phyloP scores from a whole-genome alignment of 495 filamentous ascomycete species.

The Trichoderma virens region DNA sequence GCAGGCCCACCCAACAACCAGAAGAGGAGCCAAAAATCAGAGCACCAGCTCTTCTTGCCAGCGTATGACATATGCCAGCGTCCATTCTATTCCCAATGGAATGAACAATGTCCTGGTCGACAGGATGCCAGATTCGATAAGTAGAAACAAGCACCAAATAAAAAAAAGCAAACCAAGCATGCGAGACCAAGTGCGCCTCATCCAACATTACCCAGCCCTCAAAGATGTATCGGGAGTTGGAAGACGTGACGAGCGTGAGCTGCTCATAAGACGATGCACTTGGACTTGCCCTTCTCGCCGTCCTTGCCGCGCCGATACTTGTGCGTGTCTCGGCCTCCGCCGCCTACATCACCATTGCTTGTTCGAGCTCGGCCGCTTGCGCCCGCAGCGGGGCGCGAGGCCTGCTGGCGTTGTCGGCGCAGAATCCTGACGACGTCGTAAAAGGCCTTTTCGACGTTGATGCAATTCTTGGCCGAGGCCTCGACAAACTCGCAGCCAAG shows the following conservation, averaged over 20 bases:
- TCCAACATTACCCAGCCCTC: not conserved
- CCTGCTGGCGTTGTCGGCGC: conserved; percentile 65
- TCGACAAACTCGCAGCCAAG: conserved; percentile 96
- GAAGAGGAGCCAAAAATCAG: not conserved
- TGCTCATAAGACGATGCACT: conserved; percentile 33
- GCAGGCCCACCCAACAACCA: not conserved
- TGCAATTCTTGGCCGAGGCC: conserved; percentile 97
- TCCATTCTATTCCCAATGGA: not conserved
- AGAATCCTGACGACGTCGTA: conserved; percentile 93
- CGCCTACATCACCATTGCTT: conserved; percentile 11
- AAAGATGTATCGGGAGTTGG: not conserved
- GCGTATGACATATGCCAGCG: not conserved
- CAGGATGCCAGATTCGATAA: not conserved
- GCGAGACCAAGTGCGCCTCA: not conserved
- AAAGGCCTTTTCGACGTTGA: conserved; percentile 98
- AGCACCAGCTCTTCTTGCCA: conserved; percentile 1
- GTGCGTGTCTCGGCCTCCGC: conserved; percentile 11
- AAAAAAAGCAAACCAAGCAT: not conserved
- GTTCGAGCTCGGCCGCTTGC: conserved; percentile 21
- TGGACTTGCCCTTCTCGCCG: conserved; percentile 15
- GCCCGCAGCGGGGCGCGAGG: conserved; percentile 30
- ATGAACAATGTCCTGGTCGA: not conserved
- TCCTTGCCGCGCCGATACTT: conserved; percentile 20
- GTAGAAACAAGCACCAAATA: not conserved
- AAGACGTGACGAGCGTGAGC: not conserved